Base-by-base conservation (phyloP, 1,284 basidiomycete species). In the Trametes sp. region DNA sequence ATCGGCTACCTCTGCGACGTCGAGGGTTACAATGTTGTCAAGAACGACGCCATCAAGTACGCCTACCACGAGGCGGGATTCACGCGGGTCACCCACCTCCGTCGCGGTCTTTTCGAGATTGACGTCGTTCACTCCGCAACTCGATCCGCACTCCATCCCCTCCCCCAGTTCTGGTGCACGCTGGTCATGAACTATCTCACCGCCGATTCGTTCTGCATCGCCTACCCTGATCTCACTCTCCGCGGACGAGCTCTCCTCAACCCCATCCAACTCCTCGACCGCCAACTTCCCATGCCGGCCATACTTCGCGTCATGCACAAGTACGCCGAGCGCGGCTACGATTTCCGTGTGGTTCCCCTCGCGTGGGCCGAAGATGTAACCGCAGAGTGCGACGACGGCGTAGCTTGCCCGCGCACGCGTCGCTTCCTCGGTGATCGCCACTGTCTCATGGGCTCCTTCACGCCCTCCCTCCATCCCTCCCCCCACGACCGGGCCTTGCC, bases 131-230 rank as follows among this genome's bases (percentile, higher is more conserved):
- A 35, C 3, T 36, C 31, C 14, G 21, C n/a, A 2, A 54, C 53
- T 1, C 29, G 28, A 19, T 54, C 41, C 26, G 53, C 53, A 1
- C 5, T 54, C 2, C 53, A 54, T 31, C 53, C 53, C 8, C 23
- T 54, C 10, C 41, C 41, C 9, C 38, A 44, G n/a, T 54, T 54
- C 41, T 54, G 53, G 53, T 1, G 14, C 24, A 54, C 53, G 23
- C 41, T 29, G 8, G 41, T 54, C 21, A 54, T 54, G 38, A 54
- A 54, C 41, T 41, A 54, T 26, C 7, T 54, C 41, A 23, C 38
- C 14, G 53, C 53, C 21, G 53, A 54, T 21, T 45, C 29, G 16
- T 42, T 45, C 26, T 54, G 53, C 29, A 7, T 45, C 11, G 53
- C 53, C 10, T 54, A 54, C 19, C 53, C 53, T 4, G n/a, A 35